Evolutionary conservation across 148 eudicot genomes (phyloP).

Genomic region (Chenopodium berlandieri): DNA sequence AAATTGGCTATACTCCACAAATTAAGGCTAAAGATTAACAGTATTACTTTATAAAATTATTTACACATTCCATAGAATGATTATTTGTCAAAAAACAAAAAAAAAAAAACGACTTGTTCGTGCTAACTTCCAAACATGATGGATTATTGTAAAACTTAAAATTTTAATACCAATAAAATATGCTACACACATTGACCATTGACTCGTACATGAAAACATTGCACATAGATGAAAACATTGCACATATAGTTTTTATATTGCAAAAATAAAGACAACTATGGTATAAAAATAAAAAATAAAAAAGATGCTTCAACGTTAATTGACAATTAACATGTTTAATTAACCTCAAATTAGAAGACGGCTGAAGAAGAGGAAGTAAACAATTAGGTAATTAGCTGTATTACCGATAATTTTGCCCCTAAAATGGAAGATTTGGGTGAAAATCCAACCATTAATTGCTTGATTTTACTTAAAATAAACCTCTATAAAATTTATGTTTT

Average conservation of each 20-base stretch:
- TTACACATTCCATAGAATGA: too few relatives aligned
- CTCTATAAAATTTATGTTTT: background rate
- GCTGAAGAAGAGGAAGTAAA: conserved; percentile 7
- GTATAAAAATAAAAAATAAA: background rate
- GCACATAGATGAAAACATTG: too few relatives aligned
- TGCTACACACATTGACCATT: background rate
- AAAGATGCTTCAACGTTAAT: background rate
- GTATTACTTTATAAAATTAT: too few relatives aligned
- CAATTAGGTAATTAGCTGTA: conserved; percentile 27
- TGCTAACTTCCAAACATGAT: too few relatives aligned
- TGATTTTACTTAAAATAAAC: conserved; percentile 32
- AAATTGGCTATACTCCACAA: background rate
- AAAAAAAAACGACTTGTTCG: too few relatives aligned
- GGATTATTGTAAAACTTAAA: background rate
- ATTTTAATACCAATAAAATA: background rate
- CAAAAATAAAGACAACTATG: background rate
- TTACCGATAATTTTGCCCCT: conserved; percentile 25
- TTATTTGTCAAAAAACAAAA: too few relatives aligned
- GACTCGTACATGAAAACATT: background rate
- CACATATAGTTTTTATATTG: too few relatives aligned
- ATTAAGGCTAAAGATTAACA: background rate
- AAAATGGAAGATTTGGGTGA: conserved; percentile 7
- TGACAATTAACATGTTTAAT: background rate
- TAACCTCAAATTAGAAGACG: conserved; percentile 13
- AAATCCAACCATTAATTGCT: conserved; percentile 18